These are phyloP conservation scores for Lotmaria passim DNA, from an alignment of 208 protist genomes.

Conservation along the genomic window DNA sequence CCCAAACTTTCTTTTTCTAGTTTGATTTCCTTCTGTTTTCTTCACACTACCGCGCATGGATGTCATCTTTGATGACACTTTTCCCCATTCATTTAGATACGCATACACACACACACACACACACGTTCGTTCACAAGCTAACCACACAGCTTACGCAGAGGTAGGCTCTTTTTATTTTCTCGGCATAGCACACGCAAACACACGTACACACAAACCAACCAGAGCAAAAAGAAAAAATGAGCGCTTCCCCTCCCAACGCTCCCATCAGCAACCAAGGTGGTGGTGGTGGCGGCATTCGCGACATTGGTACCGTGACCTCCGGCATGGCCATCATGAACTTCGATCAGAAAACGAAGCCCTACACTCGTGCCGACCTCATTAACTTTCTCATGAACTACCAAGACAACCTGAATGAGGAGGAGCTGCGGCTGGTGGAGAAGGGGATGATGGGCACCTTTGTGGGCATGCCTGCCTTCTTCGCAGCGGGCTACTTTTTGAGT, in stretches of 20 bases:
- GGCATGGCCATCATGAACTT: conserved; percentile 89
- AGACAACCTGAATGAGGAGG: conserved; percentile 66
- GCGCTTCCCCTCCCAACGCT: conserved; percentile 16
- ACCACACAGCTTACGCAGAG: too few species aligned
- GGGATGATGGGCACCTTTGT: conserved; percentile 70
- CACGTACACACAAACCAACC: background rate
- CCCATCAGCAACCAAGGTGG: conserved; percentile 22
- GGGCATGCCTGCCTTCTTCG: conserved; percentile 67
- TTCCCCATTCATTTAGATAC: too few species aligned
- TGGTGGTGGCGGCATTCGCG: conserved; percentile 75
- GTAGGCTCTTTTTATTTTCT: too few species aligned
- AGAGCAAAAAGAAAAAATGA: conserved; percentile 13
- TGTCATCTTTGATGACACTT: too few species aligned
- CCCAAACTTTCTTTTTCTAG: background rate
- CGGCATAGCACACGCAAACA: background rate
- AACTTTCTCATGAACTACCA: conserved; percentile 78
- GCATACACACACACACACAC: too few species aligned
- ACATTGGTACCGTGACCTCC: conserved; percentile 84
- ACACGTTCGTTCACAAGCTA: too few species aligned
- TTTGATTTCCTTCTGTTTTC: background rate
- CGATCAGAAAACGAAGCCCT: conserved; percentile 83
- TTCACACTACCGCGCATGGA: background rate
- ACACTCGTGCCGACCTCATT: conserved; percentile 78
- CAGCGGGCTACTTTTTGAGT: conserved; percentile 56
- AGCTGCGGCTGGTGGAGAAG: conserved; percentile 72